Percentiles rank a stretch among this genome's conserved stretches.
These are phyloP conservation scores for Lactifluus pinguis DNA, from an alignment of 768 basidiomycete species.

Conservation along the genomic window DNA sequence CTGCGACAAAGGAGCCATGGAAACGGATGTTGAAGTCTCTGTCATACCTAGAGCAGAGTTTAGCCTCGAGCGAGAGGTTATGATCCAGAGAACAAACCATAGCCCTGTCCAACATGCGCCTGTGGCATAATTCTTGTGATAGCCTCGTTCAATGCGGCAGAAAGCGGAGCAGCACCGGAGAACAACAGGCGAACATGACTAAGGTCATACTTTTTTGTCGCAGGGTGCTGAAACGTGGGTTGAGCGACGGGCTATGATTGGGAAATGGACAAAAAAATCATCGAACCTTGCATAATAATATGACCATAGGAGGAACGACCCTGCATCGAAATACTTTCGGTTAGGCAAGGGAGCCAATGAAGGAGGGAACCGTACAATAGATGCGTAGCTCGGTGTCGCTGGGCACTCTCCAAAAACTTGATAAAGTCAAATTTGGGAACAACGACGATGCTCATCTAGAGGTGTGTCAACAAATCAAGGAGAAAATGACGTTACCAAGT, in stretches of 20 bases:
- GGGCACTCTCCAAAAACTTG: slow-evolving; percentile 27
- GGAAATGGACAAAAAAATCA: neutral
- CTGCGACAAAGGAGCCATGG: slow-evolving; percentile 39
- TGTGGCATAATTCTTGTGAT: slow-evolving; percentile 43
- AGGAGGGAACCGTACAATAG: slow-evolving; percentile 22
- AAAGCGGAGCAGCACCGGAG: slow-evolving; percentile 30
- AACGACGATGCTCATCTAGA: slow-evolving; percentile 27
- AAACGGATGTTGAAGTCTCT: slow-evolving; percentile 46
- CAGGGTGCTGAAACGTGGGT: slow-evolving; percentile 21
- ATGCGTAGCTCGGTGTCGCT: slow-evolving; percentile 26
- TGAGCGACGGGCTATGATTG: neutral
- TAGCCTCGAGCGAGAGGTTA: neutral
- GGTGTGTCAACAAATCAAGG: too few species aligned
- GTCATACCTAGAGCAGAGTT: slow-evolving; percentile 48
- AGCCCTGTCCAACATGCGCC: slow-evolving; percentile 52
- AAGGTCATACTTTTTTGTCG: slow-evolving; percentile 26
- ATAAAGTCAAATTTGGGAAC: slow-evolving; percentile 28
- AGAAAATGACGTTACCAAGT: neutral
- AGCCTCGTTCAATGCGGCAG: slow-evolving; percentile 29
- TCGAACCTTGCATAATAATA: slow-evolving; percentile 26
- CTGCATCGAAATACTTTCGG: slow-evolving; percentile 1
- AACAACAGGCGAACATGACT: slow-evolving; percentile 22
- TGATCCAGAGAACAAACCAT: slow-evolving; percentile 30
- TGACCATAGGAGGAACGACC: slow-evolving; percentile 25
- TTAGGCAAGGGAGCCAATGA: neutral